A percentile compares a stretch with the other conserved stretches of the same genome.
phyloP scores from a whole-genome alignment of 305 asterid genomes.

The Fraxinus floribunda region DNA sequence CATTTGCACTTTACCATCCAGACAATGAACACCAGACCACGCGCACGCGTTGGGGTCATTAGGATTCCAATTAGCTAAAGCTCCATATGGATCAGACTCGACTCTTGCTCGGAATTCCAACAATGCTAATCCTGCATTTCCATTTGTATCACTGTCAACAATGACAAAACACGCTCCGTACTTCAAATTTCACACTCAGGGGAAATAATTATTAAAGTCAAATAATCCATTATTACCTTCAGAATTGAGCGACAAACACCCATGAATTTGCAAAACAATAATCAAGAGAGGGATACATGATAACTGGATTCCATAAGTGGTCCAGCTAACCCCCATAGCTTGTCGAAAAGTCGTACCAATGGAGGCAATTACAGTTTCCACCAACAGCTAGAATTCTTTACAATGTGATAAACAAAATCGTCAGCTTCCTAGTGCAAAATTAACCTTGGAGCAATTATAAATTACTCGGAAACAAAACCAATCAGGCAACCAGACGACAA shows the following conservation, averaged over 20 bases:
- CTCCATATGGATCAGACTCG: conserved; percentile 66
- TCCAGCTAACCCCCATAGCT: conserved; percentile 76
- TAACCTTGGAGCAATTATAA: conserved; percentile 29
- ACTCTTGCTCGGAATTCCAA: conserved; percentile 60
- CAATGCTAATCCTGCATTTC: conserved; percentile 34
- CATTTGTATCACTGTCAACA: conserved; percentile 18
- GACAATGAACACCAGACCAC: conserved; percentile 84
- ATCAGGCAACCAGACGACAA: not conserved
- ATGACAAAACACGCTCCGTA: not conserved
- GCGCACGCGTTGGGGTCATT: conserved; percentile 64
- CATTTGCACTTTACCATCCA: conserved; percentile 62
- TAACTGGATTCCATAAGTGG: conserved; percentile 37
- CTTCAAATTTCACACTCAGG: not conserved
- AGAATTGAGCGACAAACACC: conserved; percentile 63
- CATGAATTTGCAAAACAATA: conserved; percentile 44
- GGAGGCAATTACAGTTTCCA: conserved; percentile 33
- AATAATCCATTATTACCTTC: conserved; percentile 53
- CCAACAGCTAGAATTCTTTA: conserved; percentile 61
- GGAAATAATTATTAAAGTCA: not conserved
- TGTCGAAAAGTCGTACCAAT: conserved; percentile 35
- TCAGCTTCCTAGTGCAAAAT: conserved; percentile 48
- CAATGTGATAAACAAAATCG: conserved; percentile 42
- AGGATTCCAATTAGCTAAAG: conserved; percentile 69
- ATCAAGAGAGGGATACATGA: conserved; percentile 44
- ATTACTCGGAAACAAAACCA: conserved; percentile 51